Evolutionary conservation across 1,139 yeast genomes (phyloP), one percentile per base, ranked within the genome.

Genomic region (Sugiyamaella neomexicana): DNA sequence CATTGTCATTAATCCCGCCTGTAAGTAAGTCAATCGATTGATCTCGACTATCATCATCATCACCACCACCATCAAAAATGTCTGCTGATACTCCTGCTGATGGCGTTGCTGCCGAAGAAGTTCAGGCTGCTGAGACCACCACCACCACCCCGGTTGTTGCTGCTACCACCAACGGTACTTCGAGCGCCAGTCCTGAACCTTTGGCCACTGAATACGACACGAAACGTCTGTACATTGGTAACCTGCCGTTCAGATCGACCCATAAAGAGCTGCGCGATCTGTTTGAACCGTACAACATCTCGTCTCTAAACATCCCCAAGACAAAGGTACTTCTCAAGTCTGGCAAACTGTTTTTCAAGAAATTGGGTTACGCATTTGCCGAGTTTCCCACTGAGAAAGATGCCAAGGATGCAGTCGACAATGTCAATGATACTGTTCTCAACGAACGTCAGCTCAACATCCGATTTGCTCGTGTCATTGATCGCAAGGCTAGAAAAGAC

Each of bases 341-440:
- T 20, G 67, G 66, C 13, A 36, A 50, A 2, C 32, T 50, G 17
- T 54, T 55, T 50, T 55, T 49, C 50, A 46, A 58, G 59, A 80
- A 85, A 2, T 71, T 82, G 55, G 89, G 90, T 1, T 77, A 80
- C 58, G 90, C 86, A 0, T 85, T 83, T 68, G 87, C 80, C 27
- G 87, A 81, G 53, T 81, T 85, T 60, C 72, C 68, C n/a, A 66
- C 74, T 38, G 66, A 69, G 15, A 83, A 79, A 29, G 78, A 73
- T 55, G 86, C 86, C 1, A 73, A 72, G 36, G 68, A 69, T 25
- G 88, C 67, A 55, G 39, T 78, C 74, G 65, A 63, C 46, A 72
- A 75, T 60, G 74, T 79, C 67, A 74, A 79, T 60, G 85, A 80
- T 50, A 72, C 68, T 58, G 74, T 72, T 55, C 65, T 79, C 58